These are phyloP conservation scores for Termitomyces sp. DNA, from an alignment of 768 basidiomycete genomes.

Conservation along the genomic window DNA sequence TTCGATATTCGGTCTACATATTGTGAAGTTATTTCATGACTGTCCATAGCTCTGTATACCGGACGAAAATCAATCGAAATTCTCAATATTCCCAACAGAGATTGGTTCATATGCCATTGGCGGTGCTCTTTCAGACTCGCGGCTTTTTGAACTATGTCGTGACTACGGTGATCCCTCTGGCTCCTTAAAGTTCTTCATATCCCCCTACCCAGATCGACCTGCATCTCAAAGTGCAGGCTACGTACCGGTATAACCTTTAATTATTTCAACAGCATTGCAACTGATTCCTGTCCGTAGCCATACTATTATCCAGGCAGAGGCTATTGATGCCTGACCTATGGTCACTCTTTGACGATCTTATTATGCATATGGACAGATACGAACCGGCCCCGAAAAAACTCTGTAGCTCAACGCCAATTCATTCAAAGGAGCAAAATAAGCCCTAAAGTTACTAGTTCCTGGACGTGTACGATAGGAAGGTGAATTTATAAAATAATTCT, in stretches of 20 bases:
- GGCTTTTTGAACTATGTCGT: constrained; percentile 40
- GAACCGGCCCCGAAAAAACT: not conserved
- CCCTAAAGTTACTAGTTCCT: constrained; percentile 11
- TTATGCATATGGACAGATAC: not conserved
- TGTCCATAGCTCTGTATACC: constrained; percentile 40
- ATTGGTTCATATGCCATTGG: constrained; percentile 44
- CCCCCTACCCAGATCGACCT: constrained; percentile 43
- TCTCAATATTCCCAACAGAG: constrained; percentile 48
- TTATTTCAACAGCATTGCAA: not conserved
- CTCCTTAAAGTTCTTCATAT: constrained; percentile 51
- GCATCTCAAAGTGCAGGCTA: constrained; percentile 22
- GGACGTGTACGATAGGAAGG: constrained; percentile 21
- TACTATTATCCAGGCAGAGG: constrained; percentile 12
- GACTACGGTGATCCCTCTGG: constrained; percentile 46
- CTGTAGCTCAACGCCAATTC: not conserved
- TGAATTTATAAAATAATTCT: constrained; percentile 18
- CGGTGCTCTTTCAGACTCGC: constrained; percentile 37
- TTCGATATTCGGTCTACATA: constrained; percentile 13
- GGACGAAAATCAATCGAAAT: constrained; percentile 36
- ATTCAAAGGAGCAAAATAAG: not conserved
- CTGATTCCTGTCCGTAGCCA: constrained; percentile 8
- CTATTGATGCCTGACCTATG: constrained; percentile 5
- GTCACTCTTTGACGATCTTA: not conserved
- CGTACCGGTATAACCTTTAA: constrained; percentile 15
- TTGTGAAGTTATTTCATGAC: not conserved